A percentile compares a stretch with the other conserved stretches of the same genome.
These are phyloP conservation scores for Simmondsia chinensis DNA, from an alignment of 148 eudicot genomes.

Conservation along the genomic window DNA sequence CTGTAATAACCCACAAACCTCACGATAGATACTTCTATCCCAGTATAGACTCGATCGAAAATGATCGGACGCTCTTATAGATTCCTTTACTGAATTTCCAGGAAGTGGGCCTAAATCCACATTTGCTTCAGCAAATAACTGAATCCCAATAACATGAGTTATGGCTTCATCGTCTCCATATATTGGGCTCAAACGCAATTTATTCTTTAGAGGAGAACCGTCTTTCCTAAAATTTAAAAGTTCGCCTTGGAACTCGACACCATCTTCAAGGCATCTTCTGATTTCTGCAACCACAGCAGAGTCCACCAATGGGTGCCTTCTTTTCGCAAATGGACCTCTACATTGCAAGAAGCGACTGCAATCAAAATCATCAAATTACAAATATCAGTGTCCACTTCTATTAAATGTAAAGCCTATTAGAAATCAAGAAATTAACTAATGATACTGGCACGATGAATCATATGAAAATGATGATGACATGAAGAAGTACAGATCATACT, in stretches of 20 bases:
- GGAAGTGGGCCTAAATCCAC: slow-evolving; percentile 79
- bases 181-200: slow-evolving; percentile 74
- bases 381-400: not conserved
- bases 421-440: not conserved
- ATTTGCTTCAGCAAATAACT: slow-evolving; percentile 60
- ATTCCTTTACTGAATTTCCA: slow-evolving; percentile 42
- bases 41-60: slow-evolving; percentile 48
- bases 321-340: slow-evolving; percentile 94
- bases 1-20: slow-evolving; percentile 63
- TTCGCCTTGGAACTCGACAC: slow-evolving; percentile 89
- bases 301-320: slow-evolving; percentile 92
- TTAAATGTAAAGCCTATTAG: not conserved
- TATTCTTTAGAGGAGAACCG: slow-evolving; percentile 86
- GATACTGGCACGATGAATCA: too few relatives aligned
- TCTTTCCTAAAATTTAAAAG: slow-evolving; percentile 80
- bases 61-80: slow-evolving; percentile 30
- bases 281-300: slow-evolving; percentile 74
- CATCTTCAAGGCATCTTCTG: slow-evolving; percentile 78
- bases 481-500: too few relatives aligned
- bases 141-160: slow-evolving; percentile 85
- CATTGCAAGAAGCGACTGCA: slow-evolving; percentile 97
- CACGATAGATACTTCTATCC: slow-evolving; percentile 32
- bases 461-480: too few relatives aligned
- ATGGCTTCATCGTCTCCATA: slow-evolving; percentile 75
- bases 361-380: slow-evolving; percentile 3